A percentile compares a stretch with the other conserved stretches of the same genome.
These are phyloP conservation scores for Pythium periplocum DNA, from an alignment of 352 stramenopile species.

Conservation along the genomic window DNA sequence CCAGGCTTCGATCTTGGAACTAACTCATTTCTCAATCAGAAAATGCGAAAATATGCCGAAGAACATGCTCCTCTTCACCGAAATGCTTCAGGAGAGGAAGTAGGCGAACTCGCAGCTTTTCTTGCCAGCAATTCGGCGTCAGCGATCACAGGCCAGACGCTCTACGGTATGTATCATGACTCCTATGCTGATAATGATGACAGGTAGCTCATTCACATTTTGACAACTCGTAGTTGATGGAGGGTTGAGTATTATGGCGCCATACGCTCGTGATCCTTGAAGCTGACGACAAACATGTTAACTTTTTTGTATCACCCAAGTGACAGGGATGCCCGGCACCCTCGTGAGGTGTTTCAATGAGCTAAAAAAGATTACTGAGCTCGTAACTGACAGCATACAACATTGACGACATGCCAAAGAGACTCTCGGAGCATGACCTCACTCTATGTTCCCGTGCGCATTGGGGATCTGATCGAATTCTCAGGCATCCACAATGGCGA, in stretches of 20 bases:
- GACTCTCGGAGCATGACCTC: background rate
- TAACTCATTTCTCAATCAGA: conserved; percentile 19
- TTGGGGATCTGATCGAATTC: conserved; percentile 50
- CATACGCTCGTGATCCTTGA: conserved; percentile 3
- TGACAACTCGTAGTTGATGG: conserved; percentile 19
- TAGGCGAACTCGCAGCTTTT: conserved; percentile 77
- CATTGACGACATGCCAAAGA: no score
- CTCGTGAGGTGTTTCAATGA: no score
- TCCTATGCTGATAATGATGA: background rate
- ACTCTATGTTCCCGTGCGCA: conserved; percentile 1
- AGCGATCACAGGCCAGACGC: conserved; percentile 86
- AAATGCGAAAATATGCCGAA: conserved; percentile 76
- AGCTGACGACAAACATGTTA: background rate
- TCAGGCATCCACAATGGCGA: conserved; percentile 4
- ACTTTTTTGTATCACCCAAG: background rate
- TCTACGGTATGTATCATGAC: conserved; percentile 57
- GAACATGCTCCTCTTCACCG: conserved; percentile 60
- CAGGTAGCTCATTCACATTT: background rate
- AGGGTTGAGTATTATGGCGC: conserved; percentile 25
- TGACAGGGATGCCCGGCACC: no score
- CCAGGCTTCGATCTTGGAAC: background rate
- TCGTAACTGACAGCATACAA: no score
- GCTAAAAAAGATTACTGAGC: no score
- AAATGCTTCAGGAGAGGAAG: conserved; percentile 65
- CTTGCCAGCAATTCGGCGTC: conserved; percentile 65